Conservation (phyloP, 2,329 filamentous ascomycete species). For the Aurifilum marmelostoma region DNA sequence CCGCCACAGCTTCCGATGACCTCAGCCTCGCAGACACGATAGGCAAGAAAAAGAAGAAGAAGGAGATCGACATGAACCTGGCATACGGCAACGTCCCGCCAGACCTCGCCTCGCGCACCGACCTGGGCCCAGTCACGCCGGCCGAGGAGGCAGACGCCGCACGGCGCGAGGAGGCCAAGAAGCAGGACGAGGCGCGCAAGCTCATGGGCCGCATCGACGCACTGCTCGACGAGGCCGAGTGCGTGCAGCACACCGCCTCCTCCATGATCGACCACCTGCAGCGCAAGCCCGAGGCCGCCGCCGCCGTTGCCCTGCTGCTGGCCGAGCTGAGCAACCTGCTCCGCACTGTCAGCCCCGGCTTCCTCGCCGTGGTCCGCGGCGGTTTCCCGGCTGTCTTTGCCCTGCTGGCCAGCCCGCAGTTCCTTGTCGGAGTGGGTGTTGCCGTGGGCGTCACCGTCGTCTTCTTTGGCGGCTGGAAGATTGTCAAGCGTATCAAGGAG, state of each 20-base stretch:
- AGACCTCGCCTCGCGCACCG: slow-evolving; percentile 57
- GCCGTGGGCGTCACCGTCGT: slow-evolving; percentile 93
- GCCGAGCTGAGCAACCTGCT: slow-evolving; percentile 86
- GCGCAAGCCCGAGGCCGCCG: slow-evolving; percentile 80
- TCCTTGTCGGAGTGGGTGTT: slow-evolving; percentile 88
- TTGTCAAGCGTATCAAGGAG: slow-evolving; percentile 80
- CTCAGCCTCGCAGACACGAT: slow-evolving; percentile 38
- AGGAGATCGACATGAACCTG: slow-evolving; percentile 83
- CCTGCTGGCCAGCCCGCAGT: slow-evolving; percentile 86
- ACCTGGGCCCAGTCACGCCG: slow-evolving; percentile 45
- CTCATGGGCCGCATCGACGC: slow-evolving; percentile 76
- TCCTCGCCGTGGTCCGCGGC: slow-evolving; percentile 74
- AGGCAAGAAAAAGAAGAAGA: slow-evolving; percentile 34
- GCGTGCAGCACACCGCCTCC: slow-evolving; percentile 80
- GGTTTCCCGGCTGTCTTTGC: slow-evolving; percentile 85
- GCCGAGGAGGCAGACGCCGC: slow-evolving; percentile 30
- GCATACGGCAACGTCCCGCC: slow-evolving; percentile 85
- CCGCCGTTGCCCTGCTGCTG: slow-evolving; percentile 88
- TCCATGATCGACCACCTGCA: slow-evolving; percentile 78
- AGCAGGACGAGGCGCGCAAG: slow-evolving; percentile 43
- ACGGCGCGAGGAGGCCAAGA: slow-evolving; percentile 62
- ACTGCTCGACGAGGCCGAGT: slow-evolving; percentile 85
- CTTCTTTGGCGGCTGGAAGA: slow-evolving; percentile 95
- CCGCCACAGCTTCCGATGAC: slow-evolving; percentile 44
- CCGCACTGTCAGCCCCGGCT: slow-evolving; percentile 81